phyloP scores from a whole-genome alignment of 2,329 filamentous ascomycete genomes.

The Diplodia scrobiculata region DNA sequence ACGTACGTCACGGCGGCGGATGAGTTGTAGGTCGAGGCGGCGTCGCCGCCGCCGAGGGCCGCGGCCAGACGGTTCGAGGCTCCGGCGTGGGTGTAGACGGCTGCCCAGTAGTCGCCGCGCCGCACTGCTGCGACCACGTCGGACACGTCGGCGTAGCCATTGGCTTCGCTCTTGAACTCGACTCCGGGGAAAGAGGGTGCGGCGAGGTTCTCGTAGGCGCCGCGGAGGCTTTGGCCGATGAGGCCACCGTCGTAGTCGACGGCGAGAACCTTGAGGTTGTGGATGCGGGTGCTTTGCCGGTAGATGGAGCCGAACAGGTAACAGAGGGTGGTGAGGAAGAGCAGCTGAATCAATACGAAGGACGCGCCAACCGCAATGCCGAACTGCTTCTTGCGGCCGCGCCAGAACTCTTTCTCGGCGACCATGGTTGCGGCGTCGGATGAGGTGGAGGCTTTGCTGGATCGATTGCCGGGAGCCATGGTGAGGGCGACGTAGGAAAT shows the following conservation, averaged over 20 bases:
- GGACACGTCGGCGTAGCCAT: conserved; percentile 35
- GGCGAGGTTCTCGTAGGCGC: conserved; percentile 39
- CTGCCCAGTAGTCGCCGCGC: conserved; percentile 40
- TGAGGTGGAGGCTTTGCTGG: neutral
- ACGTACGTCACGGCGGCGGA: conserved; percentile 45
- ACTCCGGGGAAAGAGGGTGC: conserved; percentile 40
- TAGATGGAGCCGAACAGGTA: conserved; percentile 47
- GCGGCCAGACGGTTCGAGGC: conserved; percentile 45
- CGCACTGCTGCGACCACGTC: conserved; percentile 43
- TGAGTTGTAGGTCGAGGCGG: conserved; percentile 41
- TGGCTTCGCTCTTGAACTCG: conserved; percentile 33
- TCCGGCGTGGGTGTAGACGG: conserved; percentile 37
- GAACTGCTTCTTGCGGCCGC: conserved; percentile 12
- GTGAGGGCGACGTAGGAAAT: neutral
- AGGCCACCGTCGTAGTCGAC: conserved; percentile 47
- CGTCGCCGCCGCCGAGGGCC: conserved; percentile 42
- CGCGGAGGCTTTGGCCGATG: conserved; percentile 41
- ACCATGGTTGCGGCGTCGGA: neutral
- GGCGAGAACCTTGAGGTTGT: conserved; percentile 43
- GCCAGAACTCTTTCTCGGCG: conserved; percentile 14
- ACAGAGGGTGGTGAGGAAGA: conserved; percentile 44
- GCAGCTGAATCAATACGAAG: conserved; percentile 37
- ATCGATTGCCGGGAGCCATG: neutral
- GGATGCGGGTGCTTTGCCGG: conserved; percentile 39
- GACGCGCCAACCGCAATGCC: neutral